Conservation (phyloP, 768 basidiomycete genomes). For the Sarcomyxa edulis region DNA sequence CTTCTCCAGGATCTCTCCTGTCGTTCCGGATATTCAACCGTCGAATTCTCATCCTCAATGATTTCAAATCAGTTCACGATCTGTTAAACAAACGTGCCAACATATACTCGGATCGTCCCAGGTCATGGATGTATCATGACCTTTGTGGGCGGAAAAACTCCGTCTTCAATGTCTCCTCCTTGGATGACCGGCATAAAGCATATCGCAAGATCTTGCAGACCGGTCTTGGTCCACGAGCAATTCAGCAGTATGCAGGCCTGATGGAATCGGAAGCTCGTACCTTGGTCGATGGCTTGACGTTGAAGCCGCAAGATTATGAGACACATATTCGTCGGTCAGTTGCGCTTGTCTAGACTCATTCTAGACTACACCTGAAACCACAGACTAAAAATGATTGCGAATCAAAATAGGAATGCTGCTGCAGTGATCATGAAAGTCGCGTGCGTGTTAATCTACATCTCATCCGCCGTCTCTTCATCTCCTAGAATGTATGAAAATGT, state of each 20-base stretch:
- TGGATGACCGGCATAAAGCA: conserved; percentile 27
- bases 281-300: conserved; percentile 26
- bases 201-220: conserved; percentile 36
- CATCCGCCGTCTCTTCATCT: no score
- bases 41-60: conserved; percentile 46
- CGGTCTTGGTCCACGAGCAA: conserved; percentile 29
- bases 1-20: conserved; percentile 34
- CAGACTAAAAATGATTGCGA: neutral
- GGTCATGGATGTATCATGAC: conserved; percentile 36
- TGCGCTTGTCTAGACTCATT: no score
- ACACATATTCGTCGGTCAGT: conserved; percentile 33
- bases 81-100: conserved; percentile 45
- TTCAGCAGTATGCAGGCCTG: conserved; percentile 26
- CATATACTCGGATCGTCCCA: conserved; percentile 54
- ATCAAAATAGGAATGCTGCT: conserved; percentile 24
- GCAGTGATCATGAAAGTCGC: conserved; percentile 37
- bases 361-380: neutral
- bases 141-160: conserved; percentile 35
- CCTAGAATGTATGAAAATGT: no score
- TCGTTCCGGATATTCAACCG: conserved; percentile 40
- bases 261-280: conserved; percentile 28
- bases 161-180: conserved; percentile 39
- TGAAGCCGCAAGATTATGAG: conserved; percentile 24
- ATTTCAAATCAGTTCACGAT: conserved; percentile 33
- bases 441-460: no score